Base-by-base conservation (phyloP, 2,329 filamentous ascomycete species). In the Alternaria brassicae region DNA sequence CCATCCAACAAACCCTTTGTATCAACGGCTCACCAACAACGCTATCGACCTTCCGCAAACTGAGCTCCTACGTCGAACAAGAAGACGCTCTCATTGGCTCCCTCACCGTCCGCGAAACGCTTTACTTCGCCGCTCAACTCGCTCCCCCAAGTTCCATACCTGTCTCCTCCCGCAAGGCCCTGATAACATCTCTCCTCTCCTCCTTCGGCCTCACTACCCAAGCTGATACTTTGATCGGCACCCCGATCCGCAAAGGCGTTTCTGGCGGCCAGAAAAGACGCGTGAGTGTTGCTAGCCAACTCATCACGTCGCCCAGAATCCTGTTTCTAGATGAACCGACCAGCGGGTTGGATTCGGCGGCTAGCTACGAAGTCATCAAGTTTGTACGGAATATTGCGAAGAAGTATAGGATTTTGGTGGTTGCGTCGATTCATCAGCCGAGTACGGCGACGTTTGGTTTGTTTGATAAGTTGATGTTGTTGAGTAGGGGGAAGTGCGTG, bases 281-380 rank as follows among this genome's bases (percentile, higher is more conserved):
- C 51, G 84, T 94, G 7, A 91, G 90, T 66, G 88, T 96, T 5
- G 92, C 91, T 1, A 91, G 89, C 61, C 91, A 92, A 72, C 83
- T 96, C 34, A 91, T 96, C 70, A 94, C 91, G 1, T 88, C 85
- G 57, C 92, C 92, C 0, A 91, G 89, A 76, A 88, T 96, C 7
- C 77, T 96, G 23, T 95, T 96, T 72, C 79, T 96, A 30, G 91
- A 95, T 72, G 91, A 95, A 77, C 91, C 91, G 1, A 96, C 92
- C 0, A 92, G 89, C 65, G 92, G 92, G 8, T 81, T 96, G 9
- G 92, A 96, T 75, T 93, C 91, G 7, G 88, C 88, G 0, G 89
- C 89, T 0, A 91, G 89, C 58, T 88, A 82, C 65, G 91, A 96
- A 75, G 90, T 96, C 21, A 87, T 94, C 55, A 88, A 83, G 3